A percentile compares a stretch with the other conserved stretches of the same genome.
phyloP scores from a whole-genome alignment of 1,284 basidiomycete genomes.

The Naganishia cerealis region DNA sequence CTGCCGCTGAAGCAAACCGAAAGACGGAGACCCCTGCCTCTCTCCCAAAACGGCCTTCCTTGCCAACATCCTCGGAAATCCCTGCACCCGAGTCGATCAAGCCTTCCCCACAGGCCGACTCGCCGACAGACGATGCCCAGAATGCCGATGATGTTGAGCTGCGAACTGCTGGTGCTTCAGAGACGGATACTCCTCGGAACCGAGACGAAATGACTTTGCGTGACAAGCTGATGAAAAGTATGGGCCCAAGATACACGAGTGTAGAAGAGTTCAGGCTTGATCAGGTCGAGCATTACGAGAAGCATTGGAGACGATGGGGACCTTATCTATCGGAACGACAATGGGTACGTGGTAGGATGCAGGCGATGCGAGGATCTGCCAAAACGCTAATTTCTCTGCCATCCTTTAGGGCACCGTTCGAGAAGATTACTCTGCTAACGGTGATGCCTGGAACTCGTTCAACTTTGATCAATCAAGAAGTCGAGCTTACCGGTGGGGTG shows the following conservation, averaged over 20 bases:
- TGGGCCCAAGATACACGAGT: conserved; percentile 51
- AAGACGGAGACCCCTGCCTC: conserved; percentile 5
- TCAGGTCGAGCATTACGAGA: conserved; percentile 65
- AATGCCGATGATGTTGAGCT: conserved; percentile 12
- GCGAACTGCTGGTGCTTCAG: conserved; percentile 21
- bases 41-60: conserved; percentile 34
- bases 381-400: conserved; percentile 3
- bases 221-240: conserved; percentile 44
- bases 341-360: conserved; percentile 68
- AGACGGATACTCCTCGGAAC: conserved; percentile 24
- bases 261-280: conserved; percentile 59
- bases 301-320: conserved; percentile 97
- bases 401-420: conserved; percentile 80
- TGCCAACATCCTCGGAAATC: conserved; percentile 32
- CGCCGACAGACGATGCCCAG: conserved; percentile 38
- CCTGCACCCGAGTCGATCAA: conserved; percentile 49
- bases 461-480: conserved; percentile 92
- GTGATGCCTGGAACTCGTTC: conserved; percentile 97
- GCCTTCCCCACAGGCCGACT: conserved; percentile 50
- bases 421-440: conserved; percentile 94
- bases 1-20: conserved; percentile 3
- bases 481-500: conserved; percentile 95
- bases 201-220: conserved; percentile 45
- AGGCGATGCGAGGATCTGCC: neutral
- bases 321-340: conserved; percentile 95